These are phyloP conservation scores for Teratosphaeriaceae sp. DNA, from an alignment of 2,329 filamentous ascomycete genomes.

Conservation along the genomic window DNA sequence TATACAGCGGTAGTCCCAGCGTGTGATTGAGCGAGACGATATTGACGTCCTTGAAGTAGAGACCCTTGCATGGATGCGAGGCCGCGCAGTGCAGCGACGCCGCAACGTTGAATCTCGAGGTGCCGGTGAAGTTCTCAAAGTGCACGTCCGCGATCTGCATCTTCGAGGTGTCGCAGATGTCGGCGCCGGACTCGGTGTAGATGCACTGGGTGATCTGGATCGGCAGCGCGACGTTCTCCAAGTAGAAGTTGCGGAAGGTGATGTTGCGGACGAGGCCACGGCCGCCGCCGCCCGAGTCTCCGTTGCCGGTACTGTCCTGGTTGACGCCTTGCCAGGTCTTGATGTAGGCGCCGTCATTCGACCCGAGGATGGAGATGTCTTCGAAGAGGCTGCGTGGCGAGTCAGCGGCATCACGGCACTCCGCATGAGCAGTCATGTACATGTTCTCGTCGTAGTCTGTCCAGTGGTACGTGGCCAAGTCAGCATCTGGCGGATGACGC, in stretches of 20 bases:
- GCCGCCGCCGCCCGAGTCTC: conserved; percentile 46
- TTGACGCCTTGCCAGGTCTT: conserved; percentile 52
- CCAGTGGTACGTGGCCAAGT: too few species aligned
- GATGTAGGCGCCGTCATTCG: conserved; percentile 23
- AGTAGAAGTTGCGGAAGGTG: conserved; percentile 24
- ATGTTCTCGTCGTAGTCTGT: conserved; percentile 49
- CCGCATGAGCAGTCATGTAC: too few species aligned
- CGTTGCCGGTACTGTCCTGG: conserved; percentile 46
- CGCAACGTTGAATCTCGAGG: conserved; percentile 9
- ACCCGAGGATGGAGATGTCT: neutral
- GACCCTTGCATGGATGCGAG: conserved; percentile 3
- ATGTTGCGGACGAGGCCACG: conserved; percentile 37
- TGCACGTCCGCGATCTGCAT: conserved; percentile 30
- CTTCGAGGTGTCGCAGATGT: conserved; percentile 22
- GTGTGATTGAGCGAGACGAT: conserved; percentile 7
- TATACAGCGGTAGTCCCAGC: conserved; percentile 6
- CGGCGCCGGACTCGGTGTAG: conserved; percentile 12
- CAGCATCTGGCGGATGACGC: too few species aligned
- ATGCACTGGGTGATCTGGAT: conserved; percentile 12
- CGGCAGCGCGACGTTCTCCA: conserved; percentile 13
- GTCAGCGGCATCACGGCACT: too few species aligned
- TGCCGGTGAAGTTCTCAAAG: conserved; percentile 25
- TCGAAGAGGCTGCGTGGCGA: too few species aligned
- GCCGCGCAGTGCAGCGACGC: conserved; percentile 5
- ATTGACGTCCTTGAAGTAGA: conserved; percentile 5